These are phyloP conservation scores for Ogataea methylovora DNA, from an alignment of 805 yeast genomes.

Conservation along the genomic window DNA sequence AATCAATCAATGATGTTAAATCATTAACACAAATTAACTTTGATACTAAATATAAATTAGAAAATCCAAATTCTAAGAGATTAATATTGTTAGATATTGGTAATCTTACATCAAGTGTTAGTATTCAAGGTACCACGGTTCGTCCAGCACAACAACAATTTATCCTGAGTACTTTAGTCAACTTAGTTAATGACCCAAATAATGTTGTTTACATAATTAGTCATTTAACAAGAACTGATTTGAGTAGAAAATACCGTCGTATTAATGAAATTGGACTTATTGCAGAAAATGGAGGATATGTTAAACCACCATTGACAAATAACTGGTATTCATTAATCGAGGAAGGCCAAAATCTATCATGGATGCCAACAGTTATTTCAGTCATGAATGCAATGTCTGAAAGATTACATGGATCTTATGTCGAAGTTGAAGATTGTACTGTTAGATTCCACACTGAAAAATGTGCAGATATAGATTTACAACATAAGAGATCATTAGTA, in stretches of 20 bases:
- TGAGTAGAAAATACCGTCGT: slow-evolving; percentile 63
- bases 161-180: slow-evolving; percentile 48
- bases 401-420: slow-evolving; percentile 71
- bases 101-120: slow-evolving; percentile 27
- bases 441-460: slow-evolving; percentile 70
- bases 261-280: slow-evolving; percentile 69
- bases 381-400: slow-evolving; percentile 58
- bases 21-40: slow-evolving; percentile 27
- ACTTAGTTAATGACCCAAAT: slow-evolving; percentile 45
- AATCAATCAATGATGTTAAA: slow-evolving; percentile 11
- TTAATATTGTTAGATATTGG: slow-evolving; percentile 48
- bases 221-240: slow-evolving; percentile 51
- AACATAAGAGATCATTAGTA: slow-evolving; percentile 57
- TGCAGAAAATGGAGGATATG: slow-evolving; percentile 85
- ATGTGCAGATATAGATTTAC: slow-evolving; percentile 50
- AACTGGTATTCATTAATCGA: slow-evolving; percentile 60
- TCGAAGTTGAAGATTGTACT: slow-evolving; percentile 68
- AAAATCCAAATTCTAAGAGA: slow-evolving; percentile 26
- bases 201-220: slow-evolving; percentile 71
- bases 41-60: slow-evolving; percentile 21
- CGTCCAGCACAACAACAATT: slow-evolving; percentile 55
- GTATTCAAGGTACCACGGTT: slow-evolving; percentile 27
- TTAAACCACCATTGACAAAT: slow-evolving; percentile 43
- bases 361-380: slow-evolving; percentile 53
- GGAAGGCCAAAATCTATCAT: slow-evolving; percentile 38